A percentile compares a stretch with the other conserved stretches of the same genome.
These are phyloP conservation scores for Capniomyces stellatus DNA, from an alignment of 371 early-diverging fungal genomes.

Conservation along the genomic window DNA sequence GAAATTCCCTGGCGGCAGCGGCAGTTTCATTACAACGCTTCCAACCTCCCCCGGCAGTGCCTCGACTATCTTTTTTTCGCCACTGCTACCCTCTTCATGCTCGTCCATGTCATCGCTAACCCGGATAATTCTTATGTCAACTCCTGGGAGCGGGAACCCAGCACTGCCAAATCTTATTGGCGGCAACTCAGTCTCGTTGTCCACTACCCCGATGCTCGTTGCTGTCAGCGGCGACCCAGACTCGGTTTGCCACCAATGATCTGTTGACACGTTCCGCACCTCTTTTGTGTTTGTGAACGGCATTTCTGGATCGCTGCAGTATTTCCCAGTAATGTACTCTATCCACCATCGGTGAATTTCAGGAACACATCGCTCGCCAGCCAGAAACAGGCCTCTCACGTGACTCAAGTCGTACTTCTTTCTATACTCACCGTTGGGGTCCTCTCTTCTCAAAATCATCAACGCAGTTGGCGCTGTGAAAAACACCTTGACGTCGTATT, in stretches of 20 bases:
- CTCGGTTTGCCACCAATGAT: slow-evolving; percentile 95
- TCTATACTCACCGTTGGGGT: slow-evolving; percentile 48
- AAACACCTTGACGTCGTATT: slow-evolving; percentile 57
- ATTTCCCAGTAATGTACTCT: slow-evolving; percentile 51
- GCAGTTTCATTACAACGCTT: slow-evolving; percentile 58
- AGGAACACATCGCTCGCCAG: slow-evolving; percentile 83
- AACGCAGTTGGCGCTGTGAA: slow-evolving; percentile 90
- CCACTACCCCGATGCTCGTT: slow-evolving; percentile 43
- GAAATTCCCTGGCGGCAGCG: slow-evolving; percentile 61
- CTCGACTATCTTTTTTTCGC: slow-evolving; percentile 48
- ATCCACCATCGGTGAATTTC: slow-evolving; percentile 42
- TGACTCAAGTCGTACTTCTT: slow-evolving; percentile 36
- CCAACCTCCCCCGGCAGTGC: slow-evolving; percentile 55
- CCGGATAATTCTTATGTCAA: slow-evolving; percentile 44
- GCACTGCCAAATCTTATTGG: slow-evolving; percentile 47
- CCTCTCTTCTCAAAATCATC: slow-evolving; percentile 64
- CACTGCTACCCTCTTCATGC: slow-evolving; percentile 26
- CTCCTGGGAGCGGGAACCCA: slow-evolving; percentile 59
- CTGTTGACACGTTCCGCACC: slow-evolving; percentile 45
- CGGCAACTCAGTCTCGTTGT: slow-evolving; percentile 17
- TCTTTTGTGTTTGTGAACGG: slow-evolving; percentile 35
- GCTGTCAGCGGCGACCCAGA: slow-evolving; percentile 71
- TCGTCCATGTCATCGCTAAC: slow-evolving; percentile 27
- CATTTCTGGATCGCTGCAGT: slow-evolving; percentile 12
- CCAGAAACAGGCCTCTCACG: slow-evolving; percentile 59